phyloP scores from a whole-genome alignment of 2,329 filamentous ascomycete species.

The Aspergillus awamori region DNA sequence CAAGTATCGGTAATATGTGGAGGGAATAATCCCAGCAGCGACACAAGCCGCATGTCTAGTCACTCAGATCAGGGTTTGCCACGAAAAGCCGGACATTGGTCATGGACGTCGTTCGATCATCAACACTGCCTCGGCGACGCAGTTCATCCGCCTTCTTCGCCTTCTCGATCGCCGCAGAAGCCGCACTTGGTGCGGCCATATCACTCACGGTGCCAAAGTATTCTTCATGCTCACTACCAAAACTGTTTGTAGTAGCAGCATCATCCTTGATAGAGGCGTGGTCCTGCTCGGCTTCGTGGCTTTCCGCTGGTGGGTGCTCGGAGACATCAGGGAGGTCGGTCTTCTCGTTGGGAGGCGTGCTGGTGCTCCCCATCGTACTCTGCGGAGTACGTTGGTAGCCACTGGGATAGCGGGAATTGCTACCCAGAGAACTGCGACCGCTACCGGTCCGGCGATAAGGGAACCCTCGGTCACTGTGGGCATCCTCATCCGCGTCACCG shows the following conservation, averaged over 20 bases:
- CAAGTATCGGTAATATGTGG: not conserved
- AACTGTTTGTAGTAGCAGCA: slow-evolving; percentile 34
- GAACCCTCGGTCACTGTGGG: slow-evolving; percentile 41
- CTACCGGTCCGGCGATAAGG: slow-evolving; percentile 60
- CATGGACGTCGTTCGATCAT: slow-evolving; percentile 53
- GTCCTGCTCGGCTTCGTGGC: slow-evolving; percentile 32
- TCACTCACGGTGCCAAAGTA: slow-evolving; percentile 59
- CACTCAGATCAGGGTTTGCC: slow-evolving; percentile 52
- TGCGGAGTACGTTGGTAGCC: slow-evolving; percentile 47
- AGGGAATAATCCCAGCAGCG: not conserved
- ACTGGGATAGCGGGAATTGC: slow-evolving; percentile 47
- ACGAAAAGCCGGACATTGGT: slow-evolving; percentile 50
- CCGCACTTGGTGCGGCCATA: slow-evolving; percentile 50
- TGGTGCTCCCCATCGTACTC: slow-evolving; percentile 53
- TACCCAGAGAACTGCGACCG: slow-evolving; percentile 60
- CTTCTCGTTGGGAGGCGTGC: slow-evolving; percentile 55
- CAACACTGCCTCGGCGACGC: slow-evolving; percentile 51
- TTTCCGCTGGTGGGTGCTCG: slow-evolving; percentile 40
- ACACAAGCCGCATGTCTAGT: slow-evolving; percentile 25
- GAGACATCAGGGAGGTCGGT: slow-evolving; percentile 46
- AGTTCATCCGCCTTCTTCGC: slow-evolving; percentile 48
- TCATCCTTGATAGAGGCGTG: slow-evolving; percentile 32
- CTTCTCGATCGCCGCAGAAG: slow-evolving; percentile 42
- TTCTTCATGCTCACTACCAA: slow-evolving; percentile 50
- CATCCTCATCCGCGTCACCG: slow-evolving; percentile 77